phyloP scores from a whole-genome alignment of 2,329 filamentous ascomycete genomes.

The Beauveria brongniartii region DNA sequence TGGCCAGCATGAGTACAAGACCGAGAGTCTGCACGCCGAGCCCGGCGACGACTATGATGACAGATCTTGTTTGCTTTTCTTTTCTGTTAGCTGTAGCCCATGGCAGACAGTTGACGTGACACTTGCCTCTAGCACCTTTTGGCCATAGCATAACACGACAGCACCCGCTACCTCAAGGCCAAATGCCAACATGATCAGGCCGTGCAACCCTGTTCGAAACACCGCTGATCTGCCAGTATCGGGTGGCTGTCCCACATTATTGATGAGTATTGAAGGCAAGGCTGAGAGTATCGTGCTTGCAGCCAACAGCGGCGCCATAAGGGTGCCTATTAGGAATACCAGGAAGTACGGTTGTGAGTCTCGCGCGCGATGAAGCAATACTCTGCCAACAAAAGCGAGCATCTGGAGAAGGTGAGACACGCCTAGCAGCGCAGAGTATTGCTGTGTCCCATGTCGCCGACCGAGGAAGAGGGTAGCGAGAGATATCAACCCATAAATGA shows the following conservation, averaged over 20 bases:
- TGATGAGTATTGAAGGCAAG: neutral
- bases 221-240: too few species aligned
- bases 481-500: constrained; percentile 31
- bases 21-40: neutral
- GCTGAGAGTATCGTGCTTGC: neutral
- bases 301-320: neutral
- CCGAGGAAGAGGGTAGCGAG: constrained; percentile 30
- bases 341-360: constrained; percentile 1
- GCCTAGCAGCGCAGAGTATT: neutral
- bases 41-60: neutral
- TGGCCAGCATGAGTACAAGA: neutral
- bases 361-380: neutral
- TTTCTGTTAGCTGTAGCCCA: neutral
- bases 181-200: neutral
- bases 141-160: neutral
- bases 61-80: neutral
- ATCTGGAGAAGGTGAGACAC: constrained; percentile 18
- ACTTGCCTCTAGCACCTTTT: neutral
- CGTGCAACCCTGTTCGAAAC: neutral
- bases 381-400: constrained; percentile 26
- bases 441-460: constrained; percentile 22
- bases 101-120: too few species aligned
- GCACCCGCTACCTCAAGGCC: neutral
- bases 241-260: too few species aligned
- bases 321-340: neutral